Conservation (phyloP, 768 basidiomycete species). For the Chlorophyllum brunneum region DNA sequence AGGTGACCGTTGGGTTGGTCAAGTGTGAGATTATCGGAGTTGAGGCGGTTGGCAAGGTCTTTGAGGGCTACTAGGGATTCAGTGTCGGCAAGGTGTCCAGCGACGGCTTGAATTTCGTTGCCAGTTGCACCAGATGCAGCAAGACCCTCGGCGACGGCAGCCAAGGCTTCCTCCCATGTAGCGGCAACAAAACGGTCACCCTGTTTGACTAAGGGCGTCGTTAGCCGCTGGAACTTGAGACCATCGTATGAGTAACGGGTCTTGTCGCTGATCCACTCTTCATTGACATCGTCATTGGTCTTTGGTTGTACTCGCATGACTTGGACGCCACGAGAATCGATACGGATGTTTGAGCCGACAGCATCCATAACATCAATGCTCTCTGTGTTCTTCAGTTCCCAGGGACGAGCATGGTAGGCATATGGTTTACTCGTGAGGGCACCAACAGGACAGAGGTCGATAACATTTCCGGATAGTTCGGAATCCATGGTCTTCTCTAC, state of each 20-base stretch:
- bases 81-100: constrained; percentile 89
- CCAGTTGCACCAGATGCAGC: constrained; percentile 75
- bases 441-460: constrained; percentile 98
- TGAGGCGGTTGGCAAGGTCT: constrained; percentile 88
- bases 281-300: constrained; percentile 97
- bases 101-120: constrained; percentile 93
- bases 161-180: constrained; percentile 87
- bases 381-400: constrained; percentile 99
- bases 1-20: constrained; percentile 68
- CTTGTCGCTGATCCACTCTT: constrained; percentile 99
- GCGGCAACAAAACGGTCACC: constrained; percentile 92
- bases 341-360: constrained; percentile 91
- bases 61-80: constrained; percentile 92
- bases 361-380: constrained; percentile 95
- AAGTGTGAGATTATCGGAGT: constrained; percentile 88
- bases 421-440: constrained; percentile 98
- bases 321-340: constrained; percentile 92
- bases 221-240: constrained; percentile 90
- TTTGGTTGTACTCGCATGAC: constrained; percentile 98
- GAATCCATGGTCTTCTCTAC: constrained; percentile 97
- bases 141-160: constrained; percentile 76
- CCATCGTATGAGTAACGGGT: constrained; percentile 97
- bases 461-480: constrained; percentile 93
- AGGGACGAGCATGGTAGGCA: constrained; percentile 94
- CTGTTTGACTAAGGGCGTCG: constrained; percentile 83